These are phyloP conservation scores for Lactarius sp. DNA, from an alignment of 768 basidiomycete species.

Conservation along the genomic window DNA sequence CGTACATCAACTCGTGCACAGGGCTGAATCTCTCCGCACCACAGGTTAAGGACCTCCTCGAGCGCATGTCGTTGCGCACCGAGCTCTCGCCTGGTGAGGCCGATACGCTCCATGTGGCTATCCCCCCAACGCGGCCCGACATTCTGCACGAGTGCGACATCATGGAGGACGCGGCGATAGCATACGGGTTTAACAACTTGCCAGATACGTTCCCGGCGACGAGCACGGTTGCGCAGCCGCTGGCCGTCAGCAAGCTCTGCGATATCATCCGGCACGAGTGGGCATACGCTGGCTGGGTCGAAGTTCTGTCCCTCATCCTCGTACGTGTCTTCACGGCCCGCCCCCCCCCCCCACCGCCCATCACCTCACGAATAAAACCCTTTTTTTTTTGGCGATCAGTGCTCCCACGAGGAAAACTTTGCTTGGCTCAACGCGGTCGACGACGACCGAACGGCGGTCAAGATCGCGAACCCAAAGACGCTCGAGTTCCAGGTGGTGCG, in stretches of 20 bases:
- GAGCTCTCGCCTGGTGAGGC: slow-evolving; percentile 45
- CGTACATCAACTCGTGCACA: slow-evolving; percentile 95
- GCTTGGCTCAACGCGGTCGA: slow-evolving; percentile 85
- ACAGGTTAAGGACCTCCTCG: slow-evolving; percentile 68
- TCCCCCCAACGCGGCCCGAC: slow-evolving; percentile 96
- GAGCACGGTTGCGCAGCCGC: slow-evolving; percentile 90
- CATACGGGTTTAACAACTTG: slow-evolving; percentile 96
- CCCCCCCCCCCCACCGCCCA: too few species aligned
- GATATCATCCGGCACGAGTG: slow-evolving; percentile 89
- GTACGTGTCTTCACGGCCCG: slow-evolving; percentile 41
- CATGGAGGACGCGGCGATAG: slow-evolving; percentile 97
- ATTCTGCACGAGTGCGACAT: slow-evolving; percentile 98
- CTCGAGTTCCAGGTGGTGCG: slow-evolving; percentile 97
- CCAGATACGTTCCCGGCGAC: slow-evolving; percentile 89
- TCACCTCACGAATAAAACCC: background rate
- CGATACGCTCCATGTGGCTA: slow-evolving; percentile 68
- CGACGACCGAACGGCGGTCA: slow-evolving; percentile 74
- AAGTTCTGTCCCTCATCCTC: slow-evolving; percentile 89
- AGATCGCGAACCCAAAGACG: slow-evolving; percentile 95
- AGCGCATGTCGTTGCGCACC: slow-evolving; percentile 75
- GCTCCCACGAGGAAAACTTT: slow-evolving; percentile 98
- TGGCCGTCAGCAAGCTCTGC: slow-evolving; percentile 82
- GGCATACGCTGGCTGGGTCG: slow-evolving; percentile 93
- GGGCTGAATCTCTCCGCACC: slow-evolving; percentile 66
- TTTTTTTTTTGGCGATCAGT: slow-evolving; percentile 44